Conservation (phyloP, 192 early-diverging fungal genomes). For the Coemansia asiatica region DNA sequence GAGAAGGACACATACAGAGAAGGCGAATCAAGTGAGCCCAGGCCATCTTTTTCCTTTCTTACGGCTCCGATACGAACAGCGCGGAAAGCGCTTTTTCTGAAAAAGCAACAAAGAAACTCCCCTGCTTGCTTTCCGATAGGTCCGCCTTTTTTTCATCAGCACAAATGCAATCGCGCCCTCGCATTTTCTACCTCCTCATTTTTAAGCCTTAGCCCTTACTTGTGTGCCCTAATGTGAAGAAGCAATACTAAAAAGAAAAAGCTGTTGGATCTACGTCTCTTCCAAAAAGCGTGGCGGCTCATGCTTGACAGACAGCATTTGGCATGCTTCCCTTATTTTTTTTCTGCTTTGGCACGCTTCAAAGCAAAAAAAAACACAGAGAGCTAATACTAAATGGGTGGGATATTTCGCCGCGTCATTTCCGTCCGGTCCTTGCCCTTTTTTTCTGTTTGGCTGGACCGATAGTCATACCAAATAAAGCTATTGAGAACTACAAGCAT, state of each 20-base stretch:
- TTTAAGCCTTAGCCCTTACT: background rate
- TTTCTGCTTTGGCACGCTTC: background rate
- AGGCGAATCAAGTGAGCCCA: background rate
- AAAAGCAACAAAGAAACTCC: background rate
- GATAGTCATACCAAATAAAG: no score
- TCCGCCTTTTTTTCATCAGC: background rate
- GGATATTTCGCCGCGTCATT: background rate
- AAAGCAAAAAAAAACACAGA: background rate
- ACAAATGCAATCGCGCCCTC: background rate
- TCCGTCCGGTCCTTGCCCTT: background rate
- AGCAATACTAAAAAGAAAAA: background rate
- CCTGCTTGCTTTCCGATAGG: conserved; percentile 1
- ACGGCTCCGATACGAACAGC: background rate
- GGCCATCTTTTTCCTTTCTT: background rate
- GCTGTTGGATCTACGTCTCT: background rate
- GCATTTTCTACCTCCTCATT: background rate
- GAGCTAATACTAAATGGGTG: no score
- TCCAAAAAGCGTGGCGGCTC: conserved; percentile 7
- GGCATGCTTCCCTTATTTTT: background rate
- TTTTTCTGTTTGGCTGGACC: background rate
- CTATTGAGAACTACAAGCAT: background rate
- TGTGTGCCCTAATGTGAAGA: background rate
- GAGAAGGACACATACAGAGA: background rate
- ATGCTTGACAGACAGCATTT: conserved; percentile 5
- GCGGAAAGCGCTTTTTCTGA: background rate